A percentile compares a stretch with the other conserved stretches of the same genome.
phyloP scores from a whole-genome alignment of 2,329 filamentous ascomycete genomes.

The Graphiopsis chlorocephala region DNA sequence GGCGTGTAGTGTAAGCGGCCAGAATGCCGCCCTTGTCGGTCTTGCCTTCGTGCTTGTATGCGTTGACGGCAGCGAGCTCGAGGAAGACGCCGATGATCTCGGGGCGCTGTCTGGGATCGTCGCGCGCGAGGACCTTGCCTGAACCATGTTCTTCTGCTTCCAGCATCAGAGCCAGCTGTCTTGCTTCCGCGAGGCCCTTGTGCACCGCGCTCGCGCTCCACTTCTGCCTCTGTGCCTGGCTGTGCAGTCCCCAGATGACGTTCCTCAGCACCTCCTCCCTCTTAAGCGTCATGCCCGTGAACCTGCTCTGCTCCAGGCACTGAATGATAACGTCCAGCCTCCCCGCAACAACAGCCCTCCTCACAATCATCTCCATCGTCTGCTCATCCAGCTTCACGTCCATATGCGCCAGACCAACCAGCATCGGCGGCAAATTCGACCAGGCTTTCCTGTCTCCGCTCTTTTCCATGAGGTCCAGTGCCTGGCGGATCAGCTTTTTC shows the following conservation, averaged over 20 bases:
- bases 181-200: constrained; percentile 39
- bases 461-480: constrained; percentile 31
- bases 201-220: constrained; percentile 39
- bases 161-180: constrained; percentile 41
- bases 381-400: constrained; percentile 20
- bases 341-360: constrained; percentile 31
- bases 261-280: constrained; percentile 31
- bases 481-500: constrained; percentile 27
- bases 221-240: constrained; percentile 31
- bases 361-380: constrained; percentile 34
- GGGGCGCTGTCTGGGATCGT: constrained; percentile 36
- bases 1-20: constrained; percentile 38
- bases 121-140: constrained; percentile 19
- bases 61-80: constrained; percentile 43
- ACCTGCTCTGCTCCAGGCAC: constrained; percentile 32
- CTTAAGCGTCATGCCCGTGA: constrained; percentile 36
- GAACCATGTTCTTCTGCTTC: constrained; percentile 41
- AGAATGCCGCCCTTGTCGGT: constrained; percentile 39
- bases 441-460: constrained; percentile 30
- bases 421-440: constrained; percentile 34
- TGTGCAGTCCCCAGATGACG: constrained; percentile 37
- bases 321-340: constrained; percentile 32
- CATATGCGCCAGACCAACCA: constrained; percentile 33
- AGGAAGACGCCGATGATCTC: constrained; percentile 42
- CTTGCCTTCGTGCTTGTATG: constrained; percentile 34